Conservation (phyloP, 192 early-diverging fungal genomes). For the Backusella macrospora region DNA sequence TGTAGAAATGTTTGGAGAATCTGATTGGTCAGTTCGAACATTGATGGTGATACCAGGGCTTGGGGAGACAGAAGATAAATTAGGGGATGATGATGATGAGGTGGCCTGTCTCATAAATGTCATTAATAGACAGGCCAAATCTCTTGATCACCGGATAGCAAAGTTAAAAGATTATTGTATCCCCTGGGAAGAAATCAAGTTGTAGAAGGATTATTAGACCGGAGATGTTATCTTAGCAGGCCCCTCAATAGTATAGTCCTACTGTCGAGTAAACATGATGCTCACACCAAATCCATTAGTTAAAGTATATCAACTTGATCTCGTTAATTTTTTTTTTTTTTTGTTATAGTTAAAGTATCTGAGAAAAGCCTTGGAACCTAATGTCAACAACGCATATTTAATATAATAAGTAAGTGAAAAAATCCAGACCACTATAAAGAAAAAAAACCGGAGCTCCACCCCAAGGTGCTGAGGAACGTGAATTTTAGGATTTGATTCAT, state of each 20-base stretch:
- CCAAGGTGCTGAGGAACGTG: no score
- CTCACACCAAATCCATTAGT: constrained; percentile 11
- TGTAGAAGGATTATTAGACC: constrained; percentile 1
- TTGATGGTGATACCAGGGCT: neutral
- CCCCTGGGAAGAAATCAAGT: constrained; percentile 9
- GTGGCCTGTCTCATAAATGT: neutral
- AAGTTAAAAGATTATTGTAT: constrained; percentile 18
- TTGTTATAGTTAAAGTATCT: constrained; percentile 4
- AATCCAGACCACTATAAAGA: no score
- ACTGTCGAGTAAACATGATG: constrained; percentile 19
- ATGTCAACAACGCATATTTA: neutral
- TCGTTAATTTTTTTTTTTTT: neutral
- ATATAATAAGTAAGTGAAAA: no score
- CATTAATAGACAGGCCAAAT: constrained; percentile 10
- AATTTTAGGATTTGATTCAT: no score
- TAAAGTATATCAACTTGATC: constrained; percentile 12
- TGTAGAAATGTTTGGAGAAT: neutral
- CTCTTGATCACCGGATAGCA: constrained; percentile 14
- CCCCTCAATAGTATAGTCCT: constrained; percentile 19
- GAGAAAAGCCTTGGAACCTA: neutral
- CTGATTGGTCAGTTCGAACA: neutral
- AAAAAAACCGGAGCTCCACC: no score
- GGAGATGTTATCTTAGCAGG: neutral
- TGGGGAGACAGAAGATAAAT: constrained; percentile 8
- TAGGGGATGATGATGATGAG: neutral